A percentile compares a stretch with the other conserved stretches of the same genome.
Evolutionary conservation across 2,329 filamentous ascomycete species (phyloP).

Genomic region (Calonectria multiphialidica): DNA sequence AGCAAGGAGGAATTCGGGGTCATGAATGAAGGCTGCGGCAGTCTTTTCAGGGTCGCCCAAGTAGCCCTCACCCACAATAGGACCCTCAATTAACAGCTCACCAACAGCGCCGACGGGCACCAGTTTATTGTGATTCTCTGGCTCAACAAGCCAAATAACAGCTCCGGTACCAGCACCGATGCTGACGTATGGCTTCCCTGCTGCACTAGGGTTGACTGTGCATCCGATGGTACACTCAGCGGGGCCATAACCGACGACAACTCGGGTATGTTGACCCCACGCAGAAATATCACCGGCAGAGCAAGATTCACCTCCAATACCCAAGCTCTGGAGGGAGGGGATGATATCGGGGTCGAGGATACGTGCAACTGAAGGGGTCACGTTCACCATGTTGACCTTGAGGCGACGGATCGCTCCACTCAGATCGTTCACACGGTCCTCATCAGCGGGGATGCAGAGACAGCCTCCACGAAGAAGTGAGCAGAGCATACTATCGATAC

Average conservation of each 20-base stretch:
- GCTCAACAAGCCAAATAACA: slow-evolving; percentile 64
- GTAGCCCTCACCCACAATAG: slow-evolving; percentile 73
- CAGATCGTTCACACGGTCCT: slow-evolving; percentile 64
- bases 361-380: slow-evolving; percentile 63
- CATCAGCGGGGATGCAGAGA: slow-evolving; percentile 66
- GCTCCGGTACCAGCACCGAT: slow-evolving; percentile 63
- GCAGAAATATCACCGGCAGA: slow-evolving; percentile 61
- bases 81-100: slow-evolving; percentile 68
- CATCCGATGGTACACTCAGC: slow-evolving; percentile 67
- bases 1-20: slow-evolving; percentile 64
- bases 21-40: slow-evolving; percentile 66
- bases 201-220: slow-evolving; percentile 57
- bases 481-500: slow-evolving; percentile 66
- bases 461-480: slow-evolving; percentile 63
- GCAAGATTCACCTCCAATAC: slow-evolving; percentile 65
- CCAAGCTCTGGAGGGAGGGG: slow-evolving; percentile 59
- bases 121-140: slow-evolving; percentile 59
- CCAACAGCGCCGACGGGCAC: slow-evolving; percentile 62
- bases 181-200: slow-evolving; percentile 51
- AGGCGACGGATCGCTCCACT: slow-evolving; percentile 58
- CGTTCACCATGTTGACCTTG: slow-evolving; percentile 60
- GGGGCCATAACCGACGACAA: slow-evolving; percentile 66
- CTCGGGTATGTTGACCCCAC: slow-evolving; percentile 60
- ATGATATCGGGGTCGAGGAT: slow-evolving; percentile 60
- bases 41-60: slow-evolving; percentile 70